A percentile compares a stretch with the other conserved stretches of the same genome.
These are phyloP conservation scores for Moesziomyces antarcticus DNA, from an alignment of 1,284 basidiomycete genomes.

Conservation along the genomic window DNA sequence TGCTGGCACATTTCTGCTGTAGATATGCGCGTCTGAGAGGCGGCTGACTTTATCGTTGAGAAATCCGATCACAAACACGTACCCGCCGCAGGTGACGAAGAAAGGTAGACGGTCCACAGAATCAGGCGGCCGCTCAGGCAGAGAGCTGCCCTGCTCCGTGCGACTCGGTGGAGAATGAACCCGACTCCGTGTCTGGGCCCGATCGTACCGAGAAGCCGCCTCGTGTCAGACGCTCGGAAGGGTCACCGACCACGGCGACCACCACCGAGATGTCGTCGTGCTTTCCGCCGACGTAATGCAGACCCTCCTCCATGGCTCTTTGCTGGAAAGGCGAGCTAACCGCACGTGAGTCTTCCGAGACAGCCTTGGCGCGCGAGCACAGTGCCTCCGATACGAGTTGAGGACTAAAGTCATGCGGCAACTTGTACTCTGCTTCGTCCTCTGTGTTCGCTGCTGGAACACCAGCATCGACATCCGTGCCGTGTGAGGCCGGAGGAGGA, in stretches of 20 bases:
- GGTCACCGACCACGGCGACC: constrained; percentile 68
- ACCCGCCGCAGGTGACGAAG: no score
- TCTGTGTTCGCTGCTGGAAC: constrained; percentile 19
- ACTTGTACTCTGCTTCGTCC: constrained; percentile 22
- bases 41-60: no score
- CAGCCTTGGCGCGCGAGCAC: constrained; percentile 70
- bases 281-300: constrained; percentile 69
- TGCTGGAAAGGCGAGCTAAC: constrained; percentile 72
- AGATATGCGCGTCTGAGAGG: no score
- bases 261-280: constrained; percentile 70
- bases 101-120: background rate
- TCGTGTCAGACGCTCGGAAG: constrained; percentile 20
- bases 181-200: constrained; percentile 12
- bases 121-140: background rate
- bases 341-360: constrained; percentile 71
- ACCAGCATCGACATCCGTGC: constrained; percentile 19
- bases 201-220: constrained; percentile 10
- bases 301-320: constrained; percentile 72
- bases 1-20: no score
- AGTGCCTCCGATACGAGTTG: constrained; percentile 72
- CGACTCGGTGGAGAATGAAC: background rate
- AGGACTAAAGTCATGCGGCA: constrained; percentile 69
- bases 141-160: background rate
- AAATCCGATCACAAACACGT: no score
- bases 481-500: constrained; percentile 28